Conservation (phyloP, 2,329 filamentous ascomycete genomes). For the Sclerotinia nivalis region DNA sequence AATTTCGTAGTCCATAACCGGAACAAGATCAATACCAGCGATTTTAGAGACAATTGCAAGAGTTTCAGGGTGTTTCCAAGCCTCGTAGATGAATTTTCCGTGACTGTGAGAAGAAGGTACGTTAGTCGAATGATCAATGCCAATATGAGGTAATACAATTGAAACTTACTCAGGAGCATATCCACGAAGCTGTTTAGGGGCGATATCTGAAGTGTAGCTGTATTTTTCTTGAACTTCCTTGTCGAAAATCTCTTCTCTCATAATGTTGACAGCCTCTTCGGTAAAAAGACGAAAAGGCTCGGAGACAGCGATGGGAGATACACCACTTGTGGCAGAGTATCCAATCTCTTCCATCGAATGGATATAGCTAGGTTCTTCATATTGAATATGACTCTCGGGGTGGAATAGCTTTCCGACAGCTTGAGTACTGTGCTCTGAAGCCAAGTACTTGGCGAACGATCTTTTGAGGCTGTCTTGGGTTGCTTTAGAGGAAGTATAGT, state of each 20-base stretch:
- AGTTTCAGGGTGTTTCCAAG: slow-evolving; percentile 58
- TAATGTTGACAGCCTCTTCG: slow-evolving; percentile 58
- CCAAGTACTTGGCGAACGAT: slow-evolving; percentile 40
- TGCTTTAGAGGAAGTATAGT: slow-evolving; percentile 36
- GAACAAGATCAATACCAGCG: slow-evolving; percentile 59
- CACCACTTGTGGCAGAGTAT: slow-evolving; percentile 53
- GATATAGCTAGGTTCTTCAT: slow-evolving; percentile 51
- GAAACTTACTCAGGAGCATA: slow-evolving; percentile 56
- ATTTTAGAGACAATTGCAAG: slow-evolving; percentile 56
- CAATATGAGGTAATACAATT: slow-evolving; percentile 14
- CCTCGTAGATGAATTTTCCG: slow-evolving; percentile 64
- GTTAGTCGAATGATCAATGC: slow-evolving; percentile 24
- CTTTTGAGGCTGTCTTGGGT: slow-evolving; percentile 40
- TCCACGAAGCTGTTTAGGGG: slow-evolving; percentile 55
- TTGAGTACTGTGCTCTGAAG: slow-evolving; percentile 35
- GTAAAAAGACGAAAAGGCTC: slow-evolving; percentile 66
- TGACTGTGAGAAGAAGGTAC: slow-evolving; percentile 45
- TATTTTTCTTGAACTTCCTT: slow-evolving; percentile 57
- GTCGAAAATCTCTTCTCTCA: slow-evolving; percentile 62
- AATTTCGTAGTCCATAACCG: slow-evolving; percentile 58
- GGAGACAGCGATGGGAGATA: slow-evolving; percentile 64
- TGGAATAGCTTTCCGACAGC: slow-evolving; percentile 49
- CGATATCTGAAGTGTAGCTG: slow-evolving; percentile 59
- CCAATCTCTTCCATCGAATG: slow-evolving; percentile 64
- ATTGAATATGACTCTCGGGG: slow-evolving; percentile 56